Base-by-base conservation (phyloP, 306 rosid species). In the Dalbergia oliveri region DNA sequence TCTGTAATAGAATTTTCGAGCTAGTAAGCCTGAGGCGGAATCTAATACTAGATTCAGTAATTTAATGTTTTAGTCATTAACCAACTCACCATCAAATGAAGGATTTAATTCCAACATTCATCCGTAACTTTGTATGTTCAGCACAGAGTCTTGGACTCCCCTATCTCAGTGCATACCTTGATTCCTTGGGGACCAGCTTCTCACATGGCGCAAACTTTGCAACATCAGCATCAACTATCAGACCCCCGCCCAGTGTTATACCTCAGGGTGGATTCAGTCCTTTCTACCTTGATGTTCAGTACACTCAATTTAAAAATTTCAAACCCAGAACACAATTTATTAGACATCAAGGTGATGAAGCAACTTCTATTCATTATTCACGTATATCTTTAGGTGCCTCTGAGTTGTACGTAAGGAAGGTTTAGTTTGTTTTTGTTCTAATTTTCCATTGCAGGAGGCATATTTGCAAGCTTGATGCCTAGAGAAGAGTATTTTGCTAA, bases 161-260 rank as follows among this genome's bases (percentile, higher is more conserved):
- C 3, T 85, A 39, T 75, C 69, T 83, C 4, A 85, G 82, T 35
- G 35, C 89, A 16, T 88, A 85, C 62, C 87, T 88, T 61, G 56
- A 88, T 86, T 88, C 91, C 0, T n/a, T 83, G 10, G 86, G 86
- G n/a, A 65, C 81, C 67, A 85, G 81, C 71, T 83, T 77, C 73
- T 8, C 81, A 9, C 43, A 18, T 53, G 83, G 82, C 4, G 76
- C 79, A 57, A 70, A 77, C 61, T 82, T 87, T 31, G 93, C 89
- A 11, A 78, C 88, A 9, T 23, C 67, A 34, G 84, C 51, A 8
- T 78, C 92, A 4, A 87, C 93, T 2, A 83, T 87, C 61, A 85
- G 71, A 81, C 61, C 53, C 45, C 88, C 87, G 0, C 3, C 9
- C 3, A 81, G 9, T 8, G 11, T 83, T 63, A 0, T 82, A 5